phyloP scores from a whole-genome alignment of 2,329 filamentous ascomycete species.

The Atkinsonella texensis region DNA sequence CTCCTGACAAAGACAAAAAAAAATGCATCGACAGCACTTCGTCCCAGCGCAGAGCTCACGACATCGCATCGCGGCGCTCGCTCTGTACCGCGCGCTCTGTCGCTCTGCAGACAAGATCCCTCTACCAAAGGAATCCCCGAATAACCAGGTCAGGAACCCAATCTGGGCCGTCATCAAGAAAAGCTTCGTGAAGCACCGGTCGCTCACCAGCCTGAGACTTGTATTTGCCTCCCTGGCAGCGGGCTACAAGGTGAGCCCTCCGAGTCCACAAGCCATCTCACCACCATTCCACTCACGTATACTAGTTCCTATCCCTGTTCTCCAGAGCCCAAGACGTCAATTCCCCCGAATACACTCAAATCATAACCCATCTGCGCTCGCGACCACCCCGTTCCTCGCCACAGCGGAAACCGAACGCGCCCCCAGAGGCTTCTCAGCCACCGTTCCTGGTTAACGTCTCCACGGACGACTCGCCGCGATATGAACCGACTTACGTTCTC shows the following conservation, averaged over 20 bases:
- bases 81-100: conserved; percentile 61
- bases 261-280: not conserved
- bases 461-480: conserved; percentile 27
- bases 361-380: conserved; percentile 29
- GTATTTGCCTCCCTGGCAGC: conserved; percentile 50
- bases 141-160: conserved; percentile 9
- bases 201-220: conserved; percentile 45
- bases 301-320: conserved; percentile 28
- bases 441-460: conserved; percentile 25
- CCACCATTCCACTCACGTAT: not conserved
- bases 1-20: conserved; percentile 8
- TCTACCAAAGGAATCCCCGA: conserved; percentile 32
- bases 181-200: conserved; percentile 48
- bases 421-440: conserved; percentile 10
- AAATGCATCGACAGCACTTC: conserved; percentile 23
- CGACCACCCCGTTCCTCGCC: conserved; percentile 10
- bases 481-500: conserved; percentile 35
- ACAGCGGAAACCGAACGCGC: conserved; percentile 7
- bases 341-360: conserved; percentile 26
- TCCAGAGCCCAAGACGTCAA: conserved; percentile 24
- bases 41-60: conserved; percentile 38
- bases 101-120: conserved; percentile 41
- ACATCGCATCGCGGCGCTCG: conserved; percentile 47
- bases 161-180: conserved; percentile 42
- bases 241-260: conserved; percentile 49